Evolutionary conservation across 2,329 filamentous ascomycete species (phyloP).

Genomic region (Cladophialophora yegresii): DNA sequence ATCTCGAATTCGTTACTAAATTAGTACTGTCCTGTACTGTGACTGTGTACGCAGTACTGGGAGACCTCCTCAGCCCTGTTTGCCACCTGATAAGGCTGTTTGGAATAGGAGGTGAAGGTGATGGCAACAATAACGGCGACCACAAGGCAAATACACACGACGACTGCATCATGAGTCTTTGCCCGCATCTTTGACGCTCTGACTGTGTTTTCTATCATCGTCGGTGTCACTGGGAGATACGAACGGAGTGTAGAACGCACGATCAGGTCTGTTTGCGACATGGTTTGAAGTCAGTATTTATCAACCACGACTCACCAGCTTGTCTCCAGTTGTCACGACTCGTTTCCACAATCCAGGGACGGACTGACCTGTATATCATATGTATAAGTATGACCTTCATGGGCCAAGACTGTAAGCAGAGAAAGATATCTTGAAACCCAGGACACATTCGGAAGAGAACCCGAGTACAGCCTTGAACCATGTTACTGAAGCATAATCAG

Average conservation of each 20-base stretch:
- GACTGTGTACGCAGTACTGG: no score
- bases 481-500: background rate
- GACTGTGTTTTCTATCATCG: background rate
- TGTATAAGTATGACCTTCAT: background rate
- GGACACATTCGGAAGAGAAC: background rate
- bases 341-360: background rate
- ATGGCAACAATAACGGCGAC: background rate
- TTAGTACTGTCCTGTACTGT: no score
- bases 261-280: background rate
- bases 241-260: no score
- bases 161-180: background rate
- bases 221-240: background rate
- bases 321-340: slow-evolving; percentile 1
- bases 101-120: background rate
- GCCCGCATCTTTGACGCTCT: background rate
- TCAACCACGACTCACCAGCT: background rate
- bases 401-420: no score
- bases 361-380: background rate
- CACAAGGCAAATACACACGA: background rate
- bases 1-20: no score
- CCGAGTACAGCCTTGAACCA: background rate
- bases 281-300: background rate
- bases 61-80: background rate
- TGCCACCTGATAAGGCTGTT: slow-evolving; percentile 5
- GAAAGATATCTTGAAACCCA: background rate